Evolutionary conservation across 345 rosid genomes (phyloP).

Genomic region (Linum lewisii): DNA sequence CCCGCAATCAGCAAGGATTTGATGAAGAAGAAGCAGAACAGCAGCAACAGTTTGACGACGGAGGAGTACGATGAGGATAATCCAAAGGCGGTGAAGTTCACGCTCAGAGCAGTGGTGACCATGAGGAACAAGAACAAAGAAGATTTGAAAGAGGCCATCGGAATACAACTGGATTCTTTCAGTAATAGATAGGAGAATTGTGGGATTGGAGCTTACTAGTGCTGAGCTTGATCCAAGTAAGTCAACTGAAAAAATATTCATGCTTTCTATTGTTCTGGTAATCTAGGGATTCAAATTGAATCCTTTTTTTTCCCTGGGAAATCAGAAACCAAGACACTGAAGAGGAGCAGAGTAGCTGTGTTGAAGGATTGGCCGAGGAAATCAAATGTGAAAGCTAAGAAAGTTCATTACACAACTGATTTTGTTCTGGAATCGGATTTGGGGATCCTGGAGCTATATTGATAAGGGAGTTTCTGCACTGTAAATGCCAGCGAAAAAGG

Average conservation of each 20-base stretch:
- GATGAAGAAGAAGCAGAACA: background rate
- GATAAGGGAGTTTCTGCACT: too few relatives aligned
- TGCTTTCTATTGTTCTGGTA: background rate
- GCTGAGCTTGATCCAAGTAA: slow-evolving; percentile 84
- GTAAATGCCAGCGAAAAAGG: too few relatives aligned
- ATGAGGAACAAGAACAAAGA: slow-evolving; percentile 79
- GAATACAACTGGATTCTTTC: slow-evolving; percentile 62
- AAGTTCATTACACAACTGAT: slow-evolving; percentile 80
- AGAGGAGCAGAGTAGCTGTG: slow-evolving; percentile 65
- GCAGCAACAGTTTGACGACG: background rate
- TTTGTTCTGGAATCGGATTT: slow-evolving; percentile 55
- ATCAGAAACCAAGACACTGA: slow-evolving; percentile 62
- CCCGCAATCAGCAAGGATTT: slow-evolving; percentile 12
- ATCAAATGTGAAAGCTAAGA: slow-evolving; percentile 57
- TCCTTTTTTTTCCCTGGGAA: background rate
- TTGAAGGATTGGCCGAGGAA: slow-evolving; percentile 83
- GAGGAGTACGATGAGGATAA: background rate
- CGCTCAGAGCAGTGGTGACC: slow-evolving; percentile 65
- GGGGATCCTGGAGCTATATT: slow-evolving; percentile 91
- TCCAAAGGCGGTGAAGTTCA: slow-evolving; percentile 40
- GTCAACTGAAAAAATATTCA: background rate
- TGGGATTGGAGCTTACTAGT: slow-evolving; percentile 74
- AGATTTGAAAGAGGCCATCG: slow-evolving; percentile 61
- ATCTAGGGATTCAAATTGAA: background rate
- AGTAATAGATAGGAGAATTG: slow-evolving; percentile 68